A percentile compares a stretch with the other conserved stretches of the same genome.
phyloP scores from a whole-genome alignment of 1,284 basidiomycete genomes.

The Porogramme epimiltina region DNA sequence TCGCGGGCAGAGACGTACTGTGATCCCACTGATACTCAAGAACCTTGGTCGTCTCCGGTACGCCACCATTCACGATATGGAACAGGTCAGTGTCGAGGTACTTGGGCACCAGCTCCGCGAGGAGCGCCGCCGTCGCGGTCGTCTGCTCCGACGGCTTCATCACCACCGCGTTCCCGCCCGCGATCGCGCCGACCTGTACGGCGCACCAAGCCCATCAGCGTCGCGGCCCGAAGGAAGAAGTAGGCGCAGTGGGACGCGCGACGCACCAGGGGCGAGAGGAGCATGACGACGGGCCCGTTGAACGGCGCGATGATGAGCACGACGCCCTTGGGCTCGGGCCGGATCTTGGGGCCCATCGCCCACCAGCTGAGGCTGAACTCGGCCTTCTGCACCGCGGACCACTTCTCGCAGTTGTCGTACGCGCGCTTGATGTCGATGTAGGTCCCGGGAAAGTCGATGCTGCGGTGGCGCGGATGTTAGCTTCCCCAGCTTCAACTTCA shows the following conservation, averaged over 20 bases:
- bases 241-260: neutral
- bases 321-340: constrained; percentile 78
- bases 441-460: constrained; percentile 49
- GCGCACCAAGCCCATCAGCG: neutral
- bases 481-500: too few relatives aligned
- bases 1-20: constrained; percentile 49
- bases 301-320: constrained; percentile 62
- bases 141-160: constrained; percentile 86
- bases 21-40: constrained; percentile 87
- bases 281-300: constrained; percentile 55
- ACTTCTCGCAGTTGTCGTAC: constrained; percentile 70
- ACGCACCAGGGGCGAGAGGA: constrained; percentile 54
- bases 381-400: constrained; percentile 71
- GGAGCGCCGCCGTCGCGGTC: constrained; percentile 64
- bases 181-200: constrained; percentile 70
- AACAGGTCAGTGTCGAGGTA: constrained; percentile 81
- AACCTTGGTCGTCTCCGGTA: constrained; percentile 77
- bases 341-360: constrained; percentile 60
- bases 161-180: constrained; percentile 76
- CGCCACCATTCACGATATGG: constrained; percentile 74
- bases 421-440: constrained; percentile 64
- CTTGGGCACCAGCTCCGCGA: constrained; percentile 77
- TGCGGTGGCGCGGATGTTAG: neutral
- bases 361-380: constrained; percentile 57
- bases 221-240: neutral